These are phyloP conservation scores for Tulasnella sp. DNA, from an alignment of 768 basidiomycete genomes.

Conservation along the genomic window DNA sequence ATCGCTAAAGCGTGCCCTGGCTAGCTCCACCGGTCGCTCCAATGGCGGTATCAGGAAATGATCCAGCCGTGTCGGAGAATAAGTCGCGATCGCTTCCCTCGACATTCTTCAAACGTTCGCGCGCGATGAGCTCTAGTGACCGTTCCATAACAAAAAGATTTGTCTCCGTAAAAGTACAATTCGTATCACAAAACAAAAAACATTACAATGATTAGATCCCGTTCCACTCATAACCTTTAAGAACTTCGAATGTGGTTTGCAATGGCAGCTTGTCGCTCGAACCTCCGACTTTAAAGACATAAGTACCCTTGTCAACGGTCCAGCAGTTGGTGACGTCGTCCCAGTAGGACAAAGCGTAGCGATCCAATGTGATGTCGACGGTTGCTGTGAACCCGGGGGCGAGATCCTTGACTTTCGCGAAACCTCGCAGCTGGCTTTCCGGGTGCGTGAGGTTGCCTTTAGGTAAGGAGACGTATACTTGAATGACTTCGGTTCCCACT, in stretches of 20 bases:
- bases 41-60: not conserved
- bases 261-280: slow-evolving; percentile 56
- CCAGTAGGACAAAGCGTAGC: slow-evolving; percentile 60
- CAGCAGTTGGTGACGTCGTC: slow-evolving; percentile 52
- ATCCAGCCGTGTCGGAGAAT: not conserved
- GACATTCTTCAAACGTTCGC: too few species aligned
- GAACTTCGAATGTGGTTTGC: slow-evolving; percentile 38
- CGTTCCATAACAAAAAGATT: not conserved
- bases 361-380: slow-evolving; percentile 44
- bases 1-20: too few species aligned
- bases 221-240: slow-evolving; percentile 27
- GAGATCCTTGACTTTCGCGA: slow-evolving; percentile 45
- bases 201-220: slow-evolving; percentile 19
- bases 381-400: slow-evolving; percentile 42
- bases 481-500: slow-evolving; percentile 65
- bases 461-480: slow-evolving; percentile 63
- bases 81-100: not conserved
- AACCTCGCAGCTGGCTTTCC: slow-evolving; percentile 62
- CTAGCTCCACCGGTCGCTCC: too few species aligned
- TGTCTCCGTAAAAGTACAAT: not conserved
- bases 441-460: slow-evolving; percentile 59
- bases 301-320: slow-evolving; percentile 56
- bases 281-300: slow-evolving; percentile 54
- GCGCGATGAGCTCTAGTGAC: not conserved
- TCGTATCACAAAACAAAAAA: slow-evolving; percentile 8